Percentiles rank a stretch among this genome's conserved stretches.
Evolutionary conservation across 352 stramenopile genomes (phyloP).

Genomic region (Plasmopara halstedii): DNA sequence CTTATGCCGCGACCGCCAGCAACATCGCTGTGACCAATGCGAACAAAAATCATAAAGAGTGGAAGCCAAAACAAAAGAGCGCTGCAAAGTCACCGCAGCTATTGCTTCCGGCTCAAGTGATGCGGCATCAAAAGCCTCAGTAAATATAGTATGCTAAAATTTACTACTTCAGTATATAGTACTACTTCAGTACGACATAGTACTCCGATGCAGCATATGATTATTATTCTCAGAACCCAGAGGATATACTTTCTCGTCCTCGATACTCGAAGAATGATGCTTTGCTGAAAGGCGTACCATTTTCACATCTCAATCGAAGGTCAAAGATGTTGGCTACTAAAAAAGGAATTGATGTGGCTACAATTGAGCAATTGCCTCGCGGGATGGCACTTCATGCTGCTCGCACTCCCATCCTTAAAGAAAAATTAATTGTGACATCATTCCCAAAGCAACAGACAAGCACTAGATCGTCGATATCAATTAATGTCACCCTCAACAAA

Average conservation of each 20-base stretch:
- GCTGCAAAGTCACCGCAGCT: slow-evolving; percentile 19
- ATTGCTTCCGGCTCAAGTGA: slow-evolving; percentile 41
- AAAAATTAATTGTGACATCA: not conserved
- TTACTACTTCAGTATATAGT: not conserved
- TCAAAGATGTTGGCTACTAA: slow-evolving; percentile 14
- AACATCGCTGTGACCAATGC: slow-evolving; percentile 1
- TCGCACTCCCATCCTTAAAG: slow-evolving; percentile 19
- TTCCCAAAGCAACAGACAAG: slow-evolving; percentile 2
- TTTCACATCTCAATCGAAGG: slow-evolving; percentile 4
- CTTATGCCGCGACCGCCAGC: not conserved
- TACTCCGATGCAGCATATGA: too few relatives aligned
- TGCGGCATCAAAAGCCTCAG: slow-evolving; percentile 42
- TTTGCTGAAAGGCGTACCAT: too few relatives aligned
- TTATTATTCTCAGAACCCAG: not conserved
- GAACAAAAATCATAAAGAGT: slow-evolving; percentile 19
- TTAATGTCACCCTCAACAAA: not conserved
- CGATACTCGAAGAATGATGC: too few relatives aligned
- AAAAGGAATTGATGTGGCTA: not conserved
- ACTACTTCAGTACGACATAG: too few relatives aligned
- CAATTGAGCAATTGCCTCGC: slow-evolving; percentile 32
- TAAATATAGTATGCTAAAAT: not conserved
- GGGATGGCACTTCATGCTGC: slow-evolving; percentile 44
- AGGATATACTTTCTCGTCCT: not conserved
- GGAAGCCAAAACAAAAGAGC: slow-evolving; percentile 24
- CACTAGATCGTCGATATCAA: not conserved